Percentiles rank a stretch among this genome's conserved stretches.
phyloP scores from a whole-genome alignment of 768 basidiomycete genomes.

The Termitomyces sp. region DNA sequence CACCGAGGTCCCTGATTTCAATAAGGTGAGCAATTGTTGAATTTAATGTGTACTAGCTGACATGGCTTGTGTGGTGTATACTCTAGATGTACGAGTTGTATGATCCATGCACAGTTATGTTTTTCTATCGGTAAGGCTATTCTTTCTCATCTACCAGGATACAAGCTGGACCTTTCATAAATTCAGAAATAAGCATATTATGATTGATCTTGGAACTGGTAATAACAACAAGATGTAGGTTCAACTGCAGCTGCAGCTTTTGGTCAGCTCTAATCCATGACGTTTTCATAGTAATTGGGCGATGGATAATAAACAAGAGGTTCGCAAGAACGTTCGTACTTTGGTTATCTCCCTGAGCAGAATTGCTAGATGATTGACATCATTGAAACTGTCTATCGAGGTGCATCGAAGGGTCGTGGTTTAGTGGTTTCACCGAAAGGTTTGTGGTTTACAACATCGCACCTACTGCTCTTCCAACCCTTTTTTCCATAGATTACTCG shows the following conservation, averaged over 20 bases:
- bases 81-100: conserved; percentile 97
- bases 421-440: conserved; percentile 96
- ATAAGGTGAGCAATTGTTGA: conserved; percentile 61
- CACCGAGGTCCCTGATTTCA: conserved; percentile 96
- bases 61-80: neutral
- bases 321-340: conserved; percentile 24
- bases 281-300: conserved; percentile 81
- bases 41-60: neutral
- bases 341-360: neutral
- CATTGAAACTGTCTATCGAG: conserved; percentile 96
- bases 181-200: conserved; percentile 93
- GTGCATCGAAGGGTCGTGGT: conserved; percentile 97
- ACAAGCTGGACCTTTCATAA: conserved; percentile 6
- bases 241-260: neutral
- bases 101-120: conserved; percentile 96
- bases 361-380: conserved; percentile 84
- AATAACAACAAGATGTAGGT: conserved; percentile 99
- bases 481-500: neutral
- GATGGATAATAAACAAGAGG: conserved; percentile 98
- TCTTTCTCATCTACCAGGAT: neutral
- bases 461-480: neutral
- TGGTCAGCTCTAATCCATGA: conserved; percentile 6
- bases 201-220: conserved; percentile 99
- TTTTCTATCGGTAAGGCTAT: conserved; percentile 84
- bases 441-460: conserved; percentile 19